These are phyloP conservation scores for Holtermanniella nyarrowii DNA, from an alignment of 768 basidiomycete species.

Conservation along the genomic window DNA sequence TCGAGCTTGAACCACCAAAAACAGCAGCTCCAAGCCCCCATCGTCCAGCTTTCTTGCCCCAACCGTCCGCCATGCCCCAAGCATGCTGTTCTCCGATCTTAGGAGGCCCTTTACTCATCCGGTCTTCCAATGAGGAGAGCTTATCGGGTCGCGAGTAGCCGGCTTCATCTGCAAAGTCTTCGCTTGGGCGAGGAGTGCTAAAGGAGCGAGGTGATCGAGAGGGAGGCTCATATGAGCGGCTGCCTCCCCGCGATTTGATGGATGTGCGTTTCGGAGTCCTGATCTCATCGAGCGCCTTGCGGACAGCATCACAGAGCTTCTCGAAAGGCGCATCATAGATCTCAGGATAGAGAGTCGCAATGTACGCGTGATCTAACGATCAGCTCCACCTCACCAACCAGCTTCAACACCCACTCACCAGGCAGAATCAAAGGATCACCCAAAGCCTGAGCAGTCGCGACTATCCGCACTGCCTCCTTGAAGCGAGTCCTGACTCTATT, in stretches of 20 bases:
- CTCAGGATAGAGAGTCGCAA: neutral
- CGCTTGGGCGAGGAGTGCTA: neutral
- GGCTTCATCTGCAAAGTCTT: constrained; percentile 35
- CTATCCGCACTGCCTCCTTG: neutral
- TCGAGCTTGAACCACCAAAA: constrained; percentile 1
- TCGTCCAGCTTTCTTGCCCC: constrained; percentile 38
- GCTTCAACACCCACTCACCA: neutral
- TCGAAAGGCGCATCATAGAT: neutral
- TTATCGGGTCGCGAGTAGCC: constrained; percentile 22
- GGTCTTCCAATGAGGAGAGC: constrained; percentile 1
- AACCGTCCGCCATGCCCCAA: constrained; percentile 39
- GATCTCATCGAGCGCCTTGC: neutral
- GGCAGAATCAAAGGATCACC: neutral
- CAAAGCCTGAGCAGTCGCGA: neutral
- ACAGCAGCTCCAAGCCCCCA: constrained; percentile 38
- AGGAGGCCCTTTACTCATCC: constrained; percentile 17
- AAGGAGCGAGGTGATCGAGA: neutral
- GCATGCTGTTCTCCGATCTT: constrained; percentile 33
- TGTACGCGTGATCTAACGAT: neutral
- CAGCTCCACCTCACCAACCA: neutral
- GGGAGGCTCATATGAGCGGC: neutral
- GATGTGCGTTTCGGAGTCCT: neutral
- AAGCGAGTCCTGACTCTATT: neutral
- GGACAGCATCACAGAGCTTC: neutral
- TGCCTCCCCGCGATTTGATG: neutral